phyloP scores from a whole-genome alignment of 768 basidiomycete species.

The Ramaria sp. region DNA sequence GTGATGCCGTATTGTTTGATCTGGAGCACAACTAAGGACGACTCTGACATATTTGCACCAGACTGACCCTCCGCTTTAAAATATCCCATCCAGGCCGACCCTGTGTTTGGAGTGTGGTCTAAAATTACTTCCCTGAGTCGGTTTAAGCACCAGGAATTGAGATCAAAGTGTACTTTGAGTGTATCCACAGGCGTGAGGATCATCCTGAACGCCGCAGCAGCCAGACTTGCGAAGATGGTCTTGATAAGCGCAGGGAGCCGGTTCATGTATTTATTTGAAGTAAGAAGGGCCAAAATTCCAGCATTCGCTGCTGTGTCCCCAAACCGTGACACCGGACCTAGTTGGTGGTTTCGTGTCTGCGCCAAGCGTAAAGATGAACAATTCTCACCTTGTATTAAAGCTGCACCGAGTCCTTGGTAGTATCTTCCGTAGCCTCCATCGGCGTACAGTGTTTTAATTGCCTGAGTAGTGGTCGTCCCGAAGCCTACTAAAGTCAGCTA shows the following conservation, averaged over 20 bases:
- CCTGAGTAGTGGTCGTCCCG: constrained; percentile 63
- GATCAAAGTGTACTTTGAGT: constrained; percentile 36
- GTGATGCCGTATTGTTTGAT: constrained; percentile 66
- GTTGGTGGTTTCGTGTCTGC: constrained; percentile 7
- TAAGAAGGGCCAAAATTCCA: constrained; percentile 78
- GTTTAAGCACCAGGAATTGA: not conserved
- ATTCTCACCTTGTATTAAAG: constrained; percentile 61
- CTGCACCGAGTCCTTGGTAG: constrained; percentile 80
- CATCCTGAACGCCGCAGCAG: constrained; percentile 83
- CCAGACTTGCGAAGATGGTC: constrained; percentile 67
- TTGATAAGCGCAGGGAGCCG: constrained; percentile 54
- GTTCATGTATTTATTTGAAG: constrained; percentile 63
- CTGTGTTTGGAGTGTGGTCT: constrained; percentile 88
- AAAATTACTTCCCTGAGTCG: not conserved
- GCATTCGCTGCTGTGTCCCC: constrained; percentile 94
- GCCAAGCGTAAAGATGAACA: not conserved
- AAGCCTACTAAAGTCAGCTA: constrained; percentile 27
- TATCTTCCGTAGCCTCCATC: constrained; percentile 79
- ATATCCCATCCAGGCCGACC: constrained; percentile 61
- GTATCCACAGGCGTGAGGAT: constrained; percentile 90
- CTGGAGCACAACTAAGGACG: constrained; percentile 22
- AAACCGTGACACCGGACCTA: constrained; percentile 48
- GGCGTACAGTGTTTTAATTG: constrained; percentile 54
- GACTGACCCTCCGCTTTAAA: constrained; percentile 50
- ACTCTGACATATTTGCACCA: not conserved